phyloP scores from a whole-genome alignment of 257 asterid genomes.

The Ilex asprella region DNA sequence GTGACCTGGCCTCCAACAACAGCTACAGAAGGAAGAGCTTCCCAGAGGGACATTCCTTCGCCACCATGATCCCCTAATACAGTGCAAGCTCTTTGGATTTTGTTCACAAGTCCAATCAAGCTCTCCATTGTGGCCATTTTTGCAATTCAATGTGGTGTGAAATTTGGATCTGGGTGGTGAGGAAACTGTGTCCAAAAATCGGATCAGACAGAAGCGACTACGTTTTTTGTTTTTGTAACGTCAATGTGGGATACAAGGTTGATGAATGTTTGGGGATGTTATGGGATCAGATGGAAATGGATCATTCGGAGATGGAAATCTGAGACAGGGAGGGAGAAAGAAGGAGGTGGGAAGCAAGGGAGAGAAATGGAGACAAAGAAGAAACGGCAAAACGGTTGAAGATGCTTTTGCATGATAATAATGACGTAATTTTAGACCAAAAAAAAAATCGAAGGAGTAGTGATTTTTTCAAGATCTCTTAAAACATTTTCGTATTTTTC shows the following conservation, averaged over 20 bases:
- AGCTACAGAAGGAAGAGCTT: slow-evolving; percentile 98
- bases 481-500: no score
- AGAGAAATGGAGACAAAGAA: no score
- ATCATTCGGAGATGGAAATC: neutral
- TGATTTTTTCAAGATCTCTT: no score
- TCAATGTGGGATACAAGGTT: neutral
- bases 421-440: no score
- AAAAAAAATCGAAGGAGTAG: no score
- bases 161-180: neutral
- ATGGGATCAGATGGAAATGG: neutral
- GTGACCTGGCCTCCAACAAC: slow-evolving; percentile 98
- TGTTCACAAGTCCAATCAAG: slow-evolving; percentile 87
- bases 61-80: slow-evolving; percentile 99
- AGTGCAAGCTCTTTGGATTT: slow-evolving; percentile 93
- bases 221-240: neutral
- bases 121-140: slow-evolving; percentile 90
- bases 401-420: no score
- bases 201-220: neutral
- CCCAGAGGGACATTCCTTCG: slow-evolving; percentile 97
- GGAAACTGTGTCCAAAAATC: neutral
- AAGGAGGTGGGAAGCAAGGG: no score
- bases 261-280: neutral
- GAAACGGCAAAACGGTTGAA: no score
- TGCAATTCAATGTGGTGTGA: neutral
- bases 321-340: neutral